These are phyloP conservation scores for Fusarium sp. DNA, from an alignment of 2,329 filamentous ascomycete species.

Conservation along the genomic window DNA sequence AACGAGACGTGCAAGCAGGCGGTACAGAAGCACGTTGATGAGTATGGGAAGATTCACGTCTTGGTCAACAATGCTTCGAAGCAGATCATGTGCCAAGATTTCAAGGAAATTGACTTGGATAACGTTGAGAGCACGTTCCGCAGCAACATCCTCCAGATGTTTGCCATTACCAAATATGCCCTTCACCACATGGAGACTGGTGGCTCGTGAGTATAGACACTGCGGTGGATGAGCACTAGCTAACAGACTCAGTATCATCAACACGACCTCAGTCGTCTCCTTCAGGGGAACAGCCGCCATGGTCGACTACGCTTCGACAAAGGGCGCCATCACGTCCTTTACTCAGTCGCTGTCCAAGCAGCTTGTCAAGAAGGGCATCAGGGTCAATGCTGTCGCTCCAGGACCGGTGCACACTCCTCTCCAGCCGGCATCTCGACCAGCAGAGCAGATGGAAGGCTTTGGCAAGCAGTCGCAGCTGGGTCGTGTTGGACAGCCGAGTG, in stretches of 20 bases:
- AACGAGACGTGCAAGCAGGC: conserved; percentile 61
- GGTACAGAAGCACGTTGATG: conserved; percentile 64
- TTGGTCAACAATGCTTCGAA: conserved; percentile 70
- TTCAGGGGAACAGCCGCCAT: conserved; percentile 63
- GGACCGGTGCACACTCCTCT: conserved; percentile 59
- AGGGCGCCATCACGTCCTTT: conserved; percentile 68
- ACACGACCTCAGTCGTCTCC: conserved; percentile 64
- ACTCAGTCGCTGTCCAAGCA: conserved; percentile 64
- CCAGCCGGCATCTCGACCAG: conserved; percentile 55
- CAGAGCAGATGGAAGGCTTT: conserved; percentile 59
- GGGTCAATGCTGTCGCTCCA: conserved; percentile 61
- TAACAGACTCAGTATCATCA: conserved; percentile 60
- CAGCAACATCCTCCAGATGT: conserved; percentile 67
- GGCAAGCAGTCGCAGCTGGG: conserved; percentile 53
- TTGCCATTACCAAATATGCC: conserved; percentile 68
- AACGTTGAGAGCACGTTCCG: conserved; percentile 67
- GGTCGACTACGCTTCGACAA: conserved; percentile 67
- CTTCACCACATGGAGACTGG: conserved; percentile 65
- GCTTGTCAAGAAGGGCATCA: conserved; percentile 65
- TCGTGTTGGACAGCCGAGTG: conserved; percentile 56
- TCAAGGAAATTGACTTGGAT: conserved; percentile 65
- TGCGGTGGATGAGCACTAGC: neutral
- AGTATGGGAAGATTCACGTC: conserved; percentile 59
- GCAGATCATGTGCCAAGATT: conserved; percentile 64
- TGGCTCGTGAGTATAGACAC: conserved; percentile 51